phyloP scores from a whole-genome alignment of 805 yeast species.

The Cyberlindnera lachancei region DNA sequence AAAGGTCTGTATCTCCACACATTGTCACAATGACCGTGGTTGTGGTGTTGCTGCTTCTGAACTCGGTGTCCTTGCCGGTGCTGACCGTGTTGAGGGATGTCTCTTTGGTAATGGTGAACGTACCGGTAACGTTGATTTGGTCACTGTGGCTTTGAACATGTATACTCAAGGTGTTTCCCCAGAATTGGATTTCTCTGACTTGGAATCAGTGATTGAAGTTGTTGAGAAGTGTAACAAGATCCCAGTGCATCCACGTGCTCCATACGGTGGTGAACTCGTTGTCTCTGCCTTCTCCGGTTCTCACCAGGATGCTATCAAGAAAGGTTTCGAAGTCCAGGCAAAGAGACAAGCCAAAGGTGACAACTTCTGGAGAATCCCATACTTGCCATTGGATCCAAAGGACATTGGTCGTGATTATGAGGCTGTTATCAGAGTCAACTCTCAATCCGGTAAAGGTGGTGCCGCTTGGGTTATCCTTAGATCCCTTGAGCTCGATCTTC shows the following conservation, averaged over 20 bases:
- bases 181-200: slow-evolving; percentile 61
- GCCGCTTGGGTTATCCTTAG: slow-evolving; percentile 76
- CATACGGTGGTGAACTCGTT: slow-evolving; percentile 73
- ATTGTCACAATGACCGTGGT: slow-evolving; percentile 76
- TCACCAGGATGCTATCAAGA: slow-evolving; percentile 66
- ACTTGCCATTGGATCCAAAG: slow-evolving; percentile 73
- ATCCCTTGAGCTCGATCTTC: slow-evolving; percentile 65
- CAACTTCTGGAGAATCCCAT: slow-evolving; percentile 60
- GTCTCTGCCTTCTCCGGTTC: slow-evolving; percentile 75
- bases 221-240: slow-evolving; percentile 74
- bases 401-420: slow-evolving; percentile 77
- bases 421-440: slow-evolving; percentile 76
- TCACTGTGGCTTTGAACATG: slow-evolving; percentile 68
- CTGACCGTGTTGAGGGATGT: slow-evolving; percentile 81
- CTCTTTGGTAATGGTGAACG: slow-evolving; percentile 80
- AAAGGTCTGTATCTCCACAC: slow-evolving; percentile 61
- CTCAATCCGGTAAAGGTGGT: slow-evolving; percentile 87
- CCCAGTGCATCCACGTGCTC: slow-evolving; percentile 68
- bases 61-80: slow-evolving; percentile 73
- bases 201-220: slow-evolving; percentile 57
- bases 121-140: slow-evolving; percentile 76
- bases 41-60: slow-evolving; percentile 82
- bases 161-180: slow-evolving; percentile 75
- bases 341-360: slow-evolving; percentile 42
- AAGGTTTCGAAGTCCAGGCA: slow-evolving; percentile 51